These are phyloP conservation scores for Hygrocybe punicea DNA, from an alignment of 768 basidiomycete species.

Conservation along the genomic window DNA sequence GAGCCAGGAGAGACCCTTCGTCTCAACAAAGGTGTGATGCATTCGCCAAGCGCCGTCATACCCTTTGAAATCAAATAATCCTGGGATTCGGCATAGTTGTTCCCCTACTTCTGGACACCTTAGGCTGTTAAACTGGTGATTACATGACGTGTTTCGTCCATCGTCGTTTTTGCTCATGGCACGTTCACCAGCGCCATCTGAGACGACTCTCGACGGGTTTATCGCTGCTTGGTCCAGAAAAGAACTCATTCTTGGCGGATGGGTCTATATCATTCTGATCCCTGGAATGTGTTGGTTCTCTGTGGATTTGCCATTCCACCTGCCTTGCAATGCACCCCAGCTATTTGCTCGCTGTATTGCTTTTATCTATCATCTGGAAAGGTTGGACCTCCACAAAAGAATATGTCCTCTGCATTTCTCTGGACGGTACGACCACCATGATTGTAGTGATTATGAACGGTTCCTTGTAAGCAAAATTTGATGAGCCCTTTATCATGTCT, in stretches of 20 bases:
- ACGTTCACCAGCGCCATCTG: constrained; percentile 38
- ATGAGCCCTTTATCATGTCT: neutral
- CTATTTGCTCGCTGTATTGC: constrained; percentile 68
- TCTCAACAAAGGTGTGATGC: neutral
- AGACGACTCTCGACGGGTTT: constrained; percentile 44
- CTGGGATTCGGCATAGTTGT: constrained; percentile 61
- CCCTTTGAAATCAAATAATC: constrained; percentile 60
- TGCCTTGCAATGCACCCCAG: constrained; percentile 50
- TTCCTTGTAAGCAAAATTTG: constrained; percentile 58
- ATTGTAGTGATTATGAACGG: constrained; percentile 67
- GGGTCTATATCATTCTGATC: constrained; percentile 77
- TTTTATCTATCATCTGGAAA: constrained; percentile 60
- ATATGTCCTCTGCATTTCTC: constrained; percentile 67
- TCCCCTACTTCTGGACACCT: neutral
- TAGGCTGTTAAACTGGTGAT: constrained; percentile 8
- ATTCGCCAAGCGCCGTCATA: constrained; percentile 33
- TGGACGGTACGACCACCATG: constrained; percentile 81
- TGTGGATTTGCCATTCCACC: neutral
- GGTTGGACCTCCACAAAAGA: constrained; percentile 58
- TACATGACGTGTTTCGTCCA: constrained; percentile 11
- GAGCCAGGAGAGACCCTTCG: neutral
- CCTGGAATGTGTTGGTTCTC: constrained; percentile 44
- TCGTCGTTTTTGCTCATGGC: neutral
- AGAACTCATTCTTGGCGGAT: constrained; percentile 68
- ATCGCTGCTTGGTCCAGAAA: constrained; percentile 56